Evolutionary conservation across 1,139 yeast species (phyloP).

Genomic region (Pichia sp.): DNA sequence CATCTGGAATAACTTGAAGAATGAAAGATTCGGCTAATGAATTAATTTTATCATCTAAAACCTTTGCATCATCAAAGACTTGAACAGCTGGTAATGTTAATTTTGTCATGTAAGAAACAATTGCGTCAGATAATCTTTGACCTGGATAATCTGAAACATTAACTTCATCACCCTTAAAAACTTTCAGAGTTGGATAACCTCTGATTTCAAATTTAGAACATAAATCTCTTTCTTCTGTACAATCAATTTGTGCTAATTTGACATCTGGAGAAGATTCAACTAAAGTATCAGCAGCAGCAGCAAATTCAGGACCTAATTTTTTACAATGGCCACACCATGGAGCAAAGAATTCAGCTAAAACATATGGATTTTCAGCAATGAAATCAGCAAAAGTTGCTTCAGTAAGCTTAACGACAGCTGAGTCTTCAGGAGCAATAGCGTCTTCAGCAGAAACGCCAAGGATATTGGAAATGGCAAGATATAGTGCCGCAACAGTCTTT

Average conservation of each 20-base stretch:
- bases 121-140: constrained; percentile 75
- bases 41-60: constrained; percentile 43
- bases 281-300: constrained; percentile 74
- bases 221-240: constrained; percentile 78
- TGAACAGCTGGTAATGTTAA: constrained; percentile 79
- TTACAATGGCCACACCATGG: constrained; percentile 99
- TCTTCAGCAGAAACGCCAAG: constrained; percentile 36
- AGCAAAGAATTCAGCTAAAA: constrained; percentile 92
- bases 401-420: constrained; percentile 81
- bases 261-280: constrained; percentile 58
- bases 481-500: constrained; percentile 25
- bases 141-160: constrained; percentile 65
- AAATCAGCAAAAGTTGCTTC: constrained; percentile 58
- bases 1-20: constrained; percentile 42
- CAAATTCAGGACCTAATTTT: constrained; percentile 85
- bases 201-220: constrained; percentile 69
- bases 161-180: constrained; percentile 59
- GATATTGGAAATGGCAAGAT: constrained; percentile 22
- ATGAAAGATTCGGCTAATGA: constrained; percentile 49
- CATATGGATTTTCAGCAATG: constrained; percentile 66
- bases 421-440: constrained; percentile 72
- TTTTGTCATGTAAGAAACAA: constrained; percentile 72
- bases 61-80: constrained; percentile 41
- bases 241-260: constrained; percentile 85
- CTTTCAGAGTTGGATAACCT: constrained; percentile 91